These are phyloP conservation scores for Aleurites moluccanus DNA, from an alignment of 441 rosid genomes.

Conservation along the genomic window DNA sequence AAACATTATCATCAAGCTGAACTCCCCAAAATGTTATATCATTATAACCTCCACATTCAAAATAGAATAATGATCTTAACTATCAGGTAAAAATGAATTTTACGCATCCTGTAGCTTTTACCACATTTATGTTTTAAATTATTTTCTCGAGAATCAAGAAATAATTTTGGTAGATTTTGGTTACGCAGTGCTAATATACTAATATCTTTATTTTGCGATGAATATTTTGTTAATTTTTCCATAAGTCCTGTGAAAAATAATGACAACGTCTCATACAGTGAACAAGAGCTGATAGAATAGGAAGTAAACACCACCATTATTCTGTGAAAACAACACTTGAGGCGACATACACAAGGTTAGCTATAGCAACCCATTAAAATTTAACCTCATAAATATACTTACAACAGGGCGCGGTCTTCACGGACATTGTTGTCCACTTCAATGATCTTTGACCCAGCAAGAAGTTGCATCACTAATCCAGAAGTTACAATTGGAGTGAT, in stretches of 20 bases:
- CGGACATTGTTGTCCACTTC: constrained; percentile 86
- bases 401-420: constrained; percentile 79
- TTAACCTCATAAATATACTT: too few relatives aligned
- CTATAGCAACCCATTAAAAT: too few relatives aligned
- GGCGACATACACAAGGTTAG: background rate
- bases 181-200: too few relatives aligned
- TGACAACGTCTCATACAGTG: background rate
- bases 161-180: too few relatives aligned
- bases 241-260: background rate
- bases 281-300: background rate
- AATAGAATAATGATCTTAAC: background rate
- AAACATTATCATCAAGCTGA: background rate
- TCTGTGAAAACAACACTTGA: too few relatives aligned
- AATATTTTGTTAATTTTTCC: too few relatives aligned
- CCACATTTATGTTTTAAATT: background rate
- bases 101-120: background rate
- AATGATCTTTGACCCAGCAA: constrained; percentile 74
- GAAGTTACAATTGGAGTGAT: constrained; percentile 84
- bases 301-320: background rate
- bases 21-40: background rate
- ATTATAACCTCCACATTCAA: background rate
- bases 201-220: too few relatives aligned
- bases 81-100: background rate
- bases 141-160: background rate
- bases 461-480: constrained; percentile 79